Evolutionary conservation across 139 green algal species (phyloP), one percentile per base, ranked within the genome.

Genomic region (Volvox africanus): DNA sequence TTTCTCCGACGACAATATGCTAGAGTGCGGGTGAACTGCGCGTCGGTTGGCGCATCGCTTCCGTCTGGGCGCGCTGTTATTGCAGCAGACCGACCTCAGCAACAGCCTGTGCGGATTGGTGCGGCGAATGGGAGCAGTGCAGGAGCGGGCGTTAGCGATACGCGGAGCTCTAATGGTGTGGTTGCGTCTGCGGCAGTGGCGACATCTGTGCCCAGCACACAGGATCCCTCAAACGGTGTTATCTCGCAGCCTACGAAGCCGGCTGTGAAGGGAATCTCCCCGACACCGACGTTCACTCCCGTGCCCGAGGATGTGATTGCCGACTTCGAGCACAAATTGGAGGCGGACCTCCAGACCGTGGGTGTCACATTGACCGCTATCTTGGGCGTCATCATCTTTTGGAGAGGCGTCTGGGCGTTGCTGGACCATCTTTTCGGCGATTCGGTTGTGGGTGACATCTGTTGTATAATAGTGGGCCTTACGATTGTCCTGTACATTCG

Each of bases 371-470:
- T 95, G 20, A 92, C 89, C 0, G 91, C 91, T 18, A 91, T 94
- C 24, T 93, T 92, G n/a, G 94, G 94, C 9, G 94, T 97, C 35
- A 95, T 97, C n/a, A 91, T 97, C 2, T 97, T 94, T 61, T 97
- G 95, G 95, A 86, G 95, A 0, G 95, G 95, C 18, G 92, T 97
- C 32, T 97, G 95, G 94, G 92, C 86, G 26, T 69, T 94, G 69
- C 86, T 93, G 37, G 93, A 95, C 80, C 81, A 92, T 61, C 88
- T 93, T 37, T 62, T 95, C 19, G 93, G 92, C 28, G 91, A 94
- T 32, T 94, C 92, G 2, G 82, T 96, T 17, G 82, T 92, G 0
- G 89, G 89, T 1, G 91, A 96, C 62, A 68, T 95, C 36, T 82
- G 69, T 21, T 95, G 92, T 81, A 88, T 96, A 67, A 76, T 93